Evolutionary conservation across 352 stramenopile species (phyloP).

Genomic region (Globisporangium echinulatum): DNA sequence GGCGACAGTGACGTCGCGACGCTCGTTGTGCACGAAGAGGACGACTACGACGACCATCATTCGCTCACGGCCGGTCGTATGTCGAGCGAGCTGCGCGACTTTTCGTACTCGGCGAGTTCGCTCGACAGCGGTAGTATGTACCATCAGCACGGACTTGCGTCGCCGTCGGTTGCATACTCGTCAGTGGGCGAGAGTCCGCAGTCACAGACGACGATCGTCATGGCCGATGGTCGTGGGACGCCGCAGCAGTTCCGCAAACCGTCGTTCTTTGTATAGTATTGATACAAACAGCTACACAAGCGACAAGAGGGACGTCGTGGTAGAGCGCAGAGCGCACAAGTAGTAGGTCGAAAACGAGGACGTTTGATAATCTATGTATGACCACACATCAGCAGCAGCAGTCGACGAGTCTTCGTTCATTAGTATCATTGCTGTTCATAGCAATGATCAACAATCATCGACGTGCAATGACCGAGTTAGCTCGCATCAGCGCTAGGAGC

Average conservation of each 20-base stretch:
- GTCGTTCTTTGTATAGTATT: conserved; percentile 46
- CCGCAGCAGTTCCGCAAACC: conserved; percentile 22
- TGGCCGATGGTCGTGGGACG: conserved; percentile 12
- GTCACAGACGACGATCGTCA: conserved; percentile 11
- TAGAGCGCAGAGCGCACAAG: too few relatives aligned
- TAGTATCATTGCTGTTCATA: too few relatives aligned
- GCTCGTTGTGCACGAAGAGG: conserved; percentile 16
- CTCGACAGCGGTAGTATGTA: conserved; percentile 29
- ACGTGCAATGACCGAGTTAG: too few relatives aligned
- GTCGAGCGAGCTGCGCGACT: conserved; percentile 32
- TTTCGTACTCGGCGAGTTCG: conserved; percentile 43
- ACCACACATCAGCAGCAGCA: too few relatives aligned
- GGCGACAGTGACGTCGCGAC: conserved; percentile 12
- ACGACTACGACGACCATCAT: conserved; percentile 16
- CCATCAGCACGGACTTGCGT: conserved; percentile 30
- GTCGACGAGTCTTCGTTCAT: too few relatives aligned
- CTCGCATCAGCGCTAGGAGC: too few relatives aligned
- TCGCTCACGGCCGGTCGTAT: conserved; percentile 13
- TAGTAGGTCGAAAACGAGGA: too few relatives aligned
- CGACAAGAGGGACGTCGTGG: too few relatives aligned
- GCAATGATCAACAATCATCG: too few relatives aligned
- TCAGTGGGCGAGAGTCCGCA: conserved; percentile 55
- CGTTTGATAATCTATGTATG: too few relatives aligned
- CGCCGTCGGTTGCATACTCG: conserved; percentile 53
- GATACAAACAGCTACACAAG: too few relatives aligned